Conservation (phyloP, 345 rosid species). For the Bruguiera gymnorhiza region DNA sequence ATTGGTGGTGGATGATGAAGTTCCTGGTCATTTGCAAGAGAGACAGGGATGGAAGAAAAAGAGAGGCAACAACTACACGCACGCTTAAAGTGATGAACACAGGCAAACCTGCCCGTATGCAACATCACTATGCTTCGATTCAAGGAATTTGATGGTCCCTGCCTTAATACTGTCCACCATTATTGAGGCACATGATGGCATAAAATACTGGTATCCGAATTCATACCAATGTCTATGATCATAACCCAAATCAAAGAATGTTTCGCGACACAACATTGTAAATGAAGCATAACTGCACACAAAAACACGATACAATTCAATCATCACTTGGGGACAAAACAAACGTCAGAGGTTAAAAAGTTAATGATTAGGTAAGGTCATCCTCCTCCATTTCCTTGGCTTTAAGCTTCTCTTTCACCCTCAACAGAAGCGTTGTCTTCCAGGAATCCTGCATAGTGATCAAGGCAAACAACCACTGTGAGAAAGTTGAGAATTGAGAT, state of each 20-base stretch:
- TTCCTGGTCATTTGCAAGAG: too few species aligned
- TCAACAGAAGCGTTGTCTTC: conserved; percentile 18
- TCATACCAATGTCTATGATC: conserved; percentile 11
- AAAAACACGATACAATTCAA: conserved; percentile 19
- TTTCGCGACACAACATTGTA: conserved; percentile 1
- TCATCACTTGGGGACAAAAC: conserved; percentile 19
- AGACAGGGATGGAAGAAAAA: too few species aligned
- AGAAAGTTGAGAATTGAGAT: too few species aligned
- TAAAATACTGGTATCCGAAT: conserved; percentile 1
- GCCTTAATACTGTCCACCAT: too few species aligned
- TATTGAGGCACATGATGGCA: not conserved
- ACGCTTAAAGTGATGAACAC: too few species aligned
- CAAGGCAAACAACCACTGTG: not conserved
- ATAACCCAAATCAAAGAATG: conserved; percentile 18
- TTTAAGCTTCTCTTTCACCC: conserved; percentile 21
- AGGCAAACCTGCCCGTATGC: too few species aligned
- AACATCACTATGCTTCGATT: too few species aligned
- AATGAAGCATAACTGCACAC: conserved; percentile 4
- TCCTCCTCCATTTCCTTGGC: conserved; percentile 27
- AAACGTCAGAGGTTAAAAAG: conserved; percentile 1
- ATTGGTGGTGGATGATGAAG: too few species aligned
- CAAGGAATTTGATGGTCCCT: too few species aligned
- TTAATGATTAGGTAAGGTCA: conserved; percentile 30
- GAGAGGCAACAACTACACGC: too few species aligned
- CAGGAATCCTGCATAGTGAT: conserved; percentile 17